These are phyloP conservation scores for Candida xiaguanensis DNA, from an alignment of 805 yeast genomes.

Conservation along the genomic window DNA sequence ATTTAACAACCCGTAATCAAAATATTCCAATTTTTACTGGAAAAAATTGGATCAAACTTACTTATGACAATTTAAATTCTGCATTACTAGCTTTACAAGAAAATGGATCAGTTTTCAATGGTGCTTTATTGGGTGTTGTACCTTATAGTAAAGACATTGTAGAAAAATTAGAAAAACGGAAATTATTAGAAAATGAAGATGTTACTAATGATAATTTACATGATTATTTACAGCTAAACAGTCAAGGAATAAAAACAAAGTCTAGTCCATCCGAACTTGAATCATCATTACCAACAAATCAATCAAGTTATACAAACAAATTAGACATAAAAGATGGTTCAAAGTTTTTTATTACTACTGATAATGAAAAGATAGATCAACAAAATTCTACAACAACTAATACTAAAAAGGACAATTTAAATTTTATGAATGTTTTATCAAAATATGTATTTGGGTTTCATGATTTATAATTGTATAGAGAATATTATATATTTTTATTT, in stretches of 20 bases:
- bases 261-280: slow-evolving; percentile 5
- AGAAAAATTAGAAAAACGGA: slow-evolving; percentile 52
- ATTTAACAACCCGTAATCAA: slow-evolving; percentile 10
- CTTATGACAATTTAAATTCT: slow-evolving; percentile 69
- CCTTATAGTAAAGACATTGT: slow-evolving; percentile 62
- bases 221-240: not conserved
- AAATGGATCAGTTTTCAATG: slow-evolving; percentile 70
- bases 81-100: slow-evolving; percentile 84
- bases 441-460: slow-evolving; percentile 42
- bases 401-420: slow-evolving; percentile 23
- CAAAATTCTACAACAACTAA: not conserved
- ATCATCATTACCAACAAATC: slow-evolving; percentile 10
- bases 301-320: slow-evolving; percentile 15
- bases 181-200: slow-evolving; percentile 42
- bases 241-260: not conserved
- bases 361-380: slow-evolving; percentile 11
- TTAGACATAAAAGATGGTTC: slow-evolving; percentile 40
- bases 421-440: slow-evolving; percentile 28
- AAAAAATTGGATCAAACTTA: slow-evolving; percentile 84
- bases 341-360: slow-evolving; percentile 28
- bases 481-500: not conserved
- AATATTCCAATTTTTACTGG: slow-evolving; percentile 75
- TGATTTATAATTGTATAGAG: slow-evolving; percentile 25
- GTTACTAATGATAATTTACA: slow-evolving; percentile 36
- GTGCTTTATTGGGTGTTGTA: slow-evolving; percentile 60